Evolutionary conservation across 2,329 filamentous ascomycete species (phyloP).

Genomic region (Hymenotorrendiella dingleyae): DNA sequence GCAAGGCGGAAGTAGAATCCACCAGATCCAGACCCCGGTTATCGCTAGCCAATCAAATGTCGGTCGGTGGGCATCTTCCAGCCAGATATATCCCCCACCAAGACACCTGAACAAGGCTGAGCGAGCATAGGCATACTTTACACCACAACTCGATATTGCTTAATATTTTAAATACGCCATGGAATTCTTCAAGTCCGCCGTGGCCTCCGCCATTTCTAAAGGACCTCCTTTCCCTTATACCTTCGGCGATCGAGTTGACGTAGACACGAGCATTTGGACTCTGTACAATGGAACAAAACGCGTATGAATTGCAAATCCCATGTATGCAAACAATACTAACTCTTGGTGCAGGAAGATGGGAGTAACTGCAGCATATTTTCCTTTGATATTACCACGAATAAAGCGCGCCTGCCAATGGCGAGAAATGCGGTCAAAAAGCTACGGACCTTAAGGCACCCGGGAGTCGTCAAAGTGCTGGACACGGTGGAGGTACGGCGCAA

Average conservation of each 20-base stretch:
- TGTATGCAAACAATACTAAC: conserved; percentile 12
- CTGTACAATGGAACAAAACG: conserved; percentile 89
- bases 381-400: conserved; percentile 81
- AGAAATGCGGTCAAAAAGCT: conserved; percentile 93
- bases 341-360: conserved; percentile 67
- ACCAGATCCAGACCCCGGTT: too few species aligned
- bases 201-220: conserved; percentile 93
- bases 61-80: too few species aligned
- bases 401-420: conserved; percentile 74
- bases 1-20: too few species aligned
- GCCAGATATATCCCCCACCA: too few species aligned
- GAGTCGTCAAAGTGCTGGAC: conserved; percentile 89
- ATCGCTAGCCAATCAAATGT: too few species aligned
- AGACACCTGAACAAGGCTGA: too few species aligned
- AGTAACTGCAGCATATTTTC: conserved; percentile 95
- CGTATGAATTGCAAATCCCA: conserved; percentile 39
- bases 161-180: conserved; percentile 42
- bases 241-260: conserved; percentile 87
- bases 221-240: conserved; percentile 88
- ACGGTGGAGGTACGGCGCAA: conserved; percentile 70
- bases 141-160: conserved; percentile 1
- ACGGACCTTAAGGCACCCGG: conserved; percentile 86
- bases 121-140: too few species aligned
- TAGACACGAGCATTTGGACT: conserved; percentile 94
- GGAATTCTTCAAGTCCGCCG: conserved; percentile 97